Base-by-base conservation (phyloP, 2,329 filamentous ascomycete species). In the Diaporthe eres region DNA sequence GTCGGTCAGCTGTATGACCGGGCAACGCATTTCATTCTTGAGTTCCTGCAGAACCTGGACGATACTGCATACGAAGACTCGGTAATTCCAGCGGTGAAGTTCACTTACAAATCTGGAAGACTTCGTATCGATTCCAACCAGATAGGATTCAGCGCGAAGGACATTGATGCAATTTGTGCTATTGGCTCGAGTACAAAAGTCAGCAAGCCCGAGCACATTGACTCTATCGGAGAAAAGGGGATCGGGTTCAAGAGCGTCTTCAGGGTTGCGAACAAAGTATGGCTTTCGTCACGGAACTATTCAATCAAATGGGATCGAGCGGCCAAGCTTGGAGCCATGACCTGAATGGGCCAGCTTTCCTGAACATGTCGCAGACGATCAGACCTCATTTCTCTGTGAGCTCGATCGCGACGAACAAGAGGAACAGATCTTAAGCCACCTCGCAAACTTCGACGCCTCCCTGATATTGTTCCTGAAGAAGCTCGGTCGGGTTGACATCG, bases 221-320 rank as follows among this genome's bases (percentile, higher is more conserved):
- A 25, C 4, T 58, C 8, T 19, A 58, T 58, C 4, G 55, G 55
- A 3, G 57, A 60, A 39, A 60, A 60, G 7, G 57, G 57, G 12
- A 60, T 60, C 13, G 57, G 57, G 10, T 60, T 60, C 19, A 60
- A 60, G 12, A 60, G 57, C 22, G 57, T 60, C 17, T 60, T 60
- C 22, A 12, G 57, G 22, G 22, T 60, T 25, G 57, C 57, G 19
- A 37, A 58, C 7, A 58, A 22, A 13, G 55, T 58, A 1, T 58
- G 55, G 55, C 31, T 58, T 31, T 58, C 55, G 9, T 58, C 55
- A 8, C 55, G 28, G 2, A 58, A 58, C 19, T 58, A 58, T 37
- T 58, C 55, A 12, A n/a, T 58, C 17, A 37, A 31, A 13, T 58
- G 55, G 55, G 55, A 58, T 58, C 55, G 31, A 34, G 31, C 15